Conservation (phyloP, 768 basidiomycete genomes). For the Xerocomellus intermedius region DNA sequence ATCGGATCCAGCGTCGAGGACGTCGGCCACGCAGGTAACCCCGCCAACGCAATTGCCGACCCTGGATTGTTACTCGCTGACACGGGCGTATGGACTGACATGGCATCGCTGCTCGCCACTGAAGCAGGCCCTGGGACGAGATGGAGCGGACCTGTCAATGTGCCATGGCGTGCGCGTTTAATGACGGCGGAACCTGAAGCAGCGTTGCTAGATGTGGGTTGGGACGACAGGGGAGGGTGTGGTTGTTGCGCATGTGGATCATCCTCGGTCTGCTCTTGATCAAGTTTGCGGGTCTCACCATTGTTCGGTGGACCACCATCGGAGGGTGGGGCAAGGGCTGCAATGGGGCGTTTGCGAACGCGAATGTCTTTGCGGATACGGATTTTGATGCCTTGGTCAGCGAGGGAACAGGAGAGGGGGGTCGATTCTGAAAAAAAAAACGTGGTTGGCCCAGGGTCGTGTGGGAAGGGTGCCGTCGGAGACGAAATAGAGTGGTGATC, state of each 20-base stretch:
- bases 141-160: conserved; percentile 22
- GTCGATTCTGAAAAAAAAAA: conserved; percentile 65
- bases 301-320: conserved; percentile 13
- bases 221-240: conserved; percentile 6
- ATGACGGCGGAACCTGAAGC: conserved; percentile 1
- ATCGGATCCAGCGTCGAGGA: conserved; percentile 31
- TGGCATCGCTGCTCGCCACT: conserved; percentile 11
- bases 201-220: conserved; percentile 3
- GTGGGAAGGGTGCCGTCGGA: conserved; percentile 4
- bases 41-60: conserved; percentile 26
- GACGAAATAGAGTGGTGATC: conserved; percentile 18
- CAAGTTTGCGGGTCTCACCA: conserved; percentile 21
- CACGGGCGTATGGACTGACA: conserved; percentile 21
- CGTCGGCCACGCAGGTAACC: conserved; percentile 34
- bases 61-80: conserved; percentile 10
- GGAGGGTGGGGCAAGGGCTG: conserved; percentile 27
- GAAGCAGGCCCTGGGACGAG: conserved; percentile 20
- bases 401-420: conserved; percentile 81
- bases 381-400: conserved; percentile 96
- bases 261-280: conserved; percentile 32
- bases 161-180: conserved; percentile 32
- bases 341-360: conserved; percentile 66
- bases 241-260: conserved; percentile 13
- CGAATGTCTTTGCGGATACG: conserved; percentile 91
- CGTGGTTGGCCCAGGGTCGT: not conserved